Evolutionary conservation across 352 stramenopile species (phyloP).

Genomic region (Globisporangium camurandrum): DNA sequence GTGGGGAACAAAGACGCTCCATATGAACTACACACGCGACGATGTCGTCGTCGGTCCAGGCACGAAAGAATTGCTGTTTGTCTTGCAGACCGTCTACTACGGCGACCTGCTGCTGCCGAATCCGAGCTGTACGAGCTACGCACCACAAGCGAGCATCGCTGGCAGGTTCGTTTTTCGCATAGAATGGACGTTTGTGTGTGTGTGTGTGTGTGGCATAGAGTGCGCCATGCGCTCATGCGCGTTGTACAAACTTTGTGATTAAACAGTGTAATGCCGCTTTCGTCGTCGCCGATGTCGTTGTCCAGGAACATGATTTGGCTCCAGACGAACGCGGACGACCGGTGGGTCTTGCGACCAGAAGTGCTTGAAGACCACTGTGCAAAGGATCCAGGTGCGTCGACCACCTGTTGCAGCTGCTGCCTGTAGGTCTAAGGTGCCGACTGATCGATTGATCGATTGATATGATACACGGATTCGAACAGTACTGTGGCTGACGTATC

Average conservation of each 20-base stretch:
- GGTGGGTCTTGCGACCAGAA: slow-evolving; percentile 73
- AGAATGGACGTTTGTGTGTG: background rate
- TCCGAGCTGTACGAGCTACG: slow-evolving; percentile 82
- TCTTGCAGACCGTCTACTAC: slow-evolving; percentile 87
- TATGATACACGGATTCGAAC: too few species aligned
- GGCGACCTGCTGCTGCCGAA: slow-evolving; percentile 79
- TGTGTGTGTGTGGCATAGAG: background rate
- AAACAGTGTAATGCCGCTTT: background rate
- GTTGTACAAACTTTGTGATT: slow-evolving; percentile 4
- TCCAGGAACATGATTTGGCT: slow-evolving; percentile 87
- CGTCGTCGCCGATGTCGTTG: background rate
- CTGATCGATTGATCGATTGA: background rate
- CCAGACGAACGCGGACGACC: slow-evolving; percentile 64
- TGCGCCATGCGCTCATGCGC: slow-evolving; percentile 1
- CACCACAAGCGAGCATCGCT: slow-evolving; percentile 78
- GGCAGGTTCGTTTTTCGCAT: slow-evolving; percentile 35
- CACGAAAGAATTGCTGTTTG: slow-evolving; percentile 85
- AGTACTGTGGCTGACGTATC: background rate
- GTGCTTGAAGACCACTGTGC: slow-evolving; percentile 74
- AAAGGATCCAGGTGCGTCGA: slow-evolving; percentile 59
- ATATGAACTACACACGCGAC: slow-evolving; percentile 59
- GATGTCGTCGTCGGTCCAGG: slow-evolving; percentile 82
- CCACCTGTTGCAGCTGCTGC: background rate
- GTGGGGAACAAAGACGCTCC: slow-evolving; percentile 49
- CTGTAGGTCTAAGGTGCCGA: background rate